A percentile compares a stretch with the other conserved stretches of the same genome.
Evolutionary conservation across 1,284 basidiomycete species (phyloP).

Genomic region (Tylopilus orsonianus): DNA sequence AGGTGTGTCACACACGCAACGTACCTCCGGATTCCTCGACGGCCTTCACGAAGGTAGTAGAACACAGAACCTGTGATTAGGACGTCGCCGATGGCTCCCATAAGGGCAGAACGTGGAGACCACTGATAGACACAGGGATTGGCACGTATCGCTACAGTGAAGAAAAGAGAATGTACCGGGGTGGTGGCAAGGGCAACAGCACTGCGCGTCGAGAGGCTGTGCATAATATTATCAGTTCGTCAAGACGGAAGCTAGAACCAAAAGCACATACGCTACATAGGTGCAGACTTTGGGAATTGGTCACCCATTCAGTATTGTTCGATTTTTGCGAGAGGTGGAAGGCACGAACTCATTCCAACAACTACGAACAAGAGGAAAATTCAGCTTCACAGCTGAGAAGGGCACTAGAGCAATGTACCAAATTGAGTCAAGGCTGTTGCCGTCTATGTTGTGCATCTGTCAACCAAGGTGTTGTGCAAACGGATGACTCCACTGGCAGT

Average conservation of each 20-base stretch:
- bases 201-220: not conserved
- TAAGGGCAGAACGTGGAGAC: slow-evolving; percentile 15
- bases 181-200: not conserved
- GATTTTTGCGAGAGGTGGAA: not conserved
- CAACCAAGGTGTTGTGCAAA: not conserved
- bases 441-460: slow-evolving; percentile 1
- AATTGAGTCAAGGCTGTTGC: slow-evolving; percentile 8
- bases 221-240: not conserved
- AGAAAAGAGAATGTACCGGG: not conserved
- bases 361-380: not conserved
- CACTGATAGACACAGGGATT: slow-evolving; percentile 2
- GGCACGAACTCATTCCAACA: slow-evolving; percentile 9
- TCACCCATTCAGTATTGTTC: too few relatives aligned
- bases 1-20: not conserved
- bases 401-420: slow-evolving; percentile 1
- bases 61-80: slow-evolving; percentile 22
- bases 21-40: slow-evolving; percentile 9
- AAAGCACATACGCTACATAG: slow-evolving; percentile 2
- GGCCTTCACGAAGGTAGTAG: slow-evolving; percentile 18
- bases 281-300: slow-evolving; percentile 1
- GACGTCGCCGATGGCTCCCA: slow-evolving; percentile 11
- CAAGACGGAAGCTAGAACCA: not conserved
- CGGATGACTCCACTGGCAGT: not conserved
- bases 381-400: not conserved
- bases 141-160: not conserved